Evolutionary conservation across 179 eudicot genomes (phyloP).

Genomic region (Gypsophila paniculata): DNA sequence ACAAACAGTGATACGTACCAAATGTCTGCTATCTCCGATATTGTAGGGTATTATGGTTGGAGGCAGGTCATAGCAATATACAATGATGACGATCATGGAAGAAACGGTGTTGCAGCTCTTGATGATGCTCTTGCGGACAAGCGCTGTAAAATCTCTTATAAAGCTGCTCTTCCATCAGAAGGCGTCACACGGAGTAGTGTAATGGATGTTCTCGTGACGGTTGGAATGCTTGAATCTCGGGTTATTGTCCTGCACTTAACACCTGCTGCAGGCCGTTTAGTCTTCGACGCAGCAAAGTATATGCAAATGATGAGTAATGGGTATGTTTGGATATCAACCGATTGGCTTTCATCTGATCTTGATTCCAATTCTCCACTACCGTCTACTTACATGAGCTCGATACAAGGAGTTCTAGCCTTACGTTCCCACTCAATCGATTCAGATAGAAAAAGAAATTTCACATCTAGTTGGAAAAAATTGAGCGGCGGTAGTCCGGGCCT

Average conservation of each 20-base stretch:
- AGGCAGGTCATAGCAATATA: constrained; percentile 60
- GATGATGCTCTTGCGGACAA: constrained; percentile 69
- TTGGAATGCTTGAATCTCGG: constrained; percentile 62
- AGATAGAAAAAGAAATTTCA: constrained; percentile 39
- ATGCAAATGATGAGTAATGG: constrained; percentile 72
- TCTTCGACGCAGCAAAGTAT: constrained; percentile 55
- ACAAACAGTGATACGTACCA: constrained; percentile 69
- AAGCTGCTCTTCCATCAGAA: constrained; percentile 58
- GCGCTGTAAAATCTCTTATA: constrained; percentile 62
- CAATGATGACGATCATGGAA: constrained; percentile 85
- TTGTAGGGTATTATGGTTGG: constrained; percentile 67
- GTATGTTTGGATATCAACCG: constrained; percentile 82
- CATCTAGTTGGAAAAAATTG: constrained; percentile 51
- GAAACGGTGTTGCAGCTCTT: constrained; percentile 70
- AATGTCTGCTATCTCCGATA: constrained; percentile 73
- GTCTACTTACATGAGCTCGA: constrained; percentile 30
- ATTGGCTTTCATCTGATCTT: constrained; percentile 66
- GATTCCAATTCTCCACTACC: constrained; percentile 52
- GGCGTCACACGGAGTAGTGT: constrained; percentile 45
- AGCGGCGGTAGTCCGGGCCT: constrained; percentile 54
- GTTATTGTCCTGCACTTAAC: constrained; percentile 64
- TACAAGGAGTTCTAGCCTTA: constrained; percentile 68
- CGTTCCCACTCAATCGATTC: constrained; percentile 70
- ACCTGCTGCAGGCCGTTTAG: constrained; percentile 45
- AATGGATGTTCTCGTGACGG: constrained; percentile 67